Percentiles rank a stretch among this genome's conserved stretches.
Evolutionary conservation across 805 yeast species (phyloP).

Genomic region (Allodekkera sacchari): DNA sequence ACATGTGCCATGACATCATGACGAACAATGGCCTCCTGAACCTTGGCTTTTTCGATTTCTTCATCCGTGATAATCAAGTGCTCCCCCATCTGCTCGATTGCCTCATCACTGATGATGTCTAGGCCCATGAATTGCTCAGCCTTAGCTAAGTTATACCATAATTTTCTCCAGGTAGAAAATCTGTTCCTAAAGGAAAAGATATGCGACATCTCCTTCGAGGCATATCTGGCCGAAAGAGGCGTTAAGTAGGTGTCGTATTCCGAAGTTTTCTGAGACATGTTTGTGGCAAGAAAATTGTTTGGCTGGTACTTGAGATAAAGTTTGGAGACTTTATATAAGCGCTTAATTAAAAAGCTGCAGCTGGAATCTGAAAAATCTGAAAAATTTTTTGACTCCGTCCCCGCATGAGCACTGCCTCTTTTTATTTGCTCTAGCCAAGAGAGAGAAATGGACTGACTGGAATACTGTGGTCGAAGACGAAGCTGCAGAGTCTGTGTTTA

Average conservation of each 20-base stretch:
- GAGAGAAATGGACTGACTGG: too few species aligned
- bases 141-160: conserved; percentile 91
- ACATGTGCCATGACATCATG: conserved; percentile 99
- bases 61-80: conserved; percentile 84
- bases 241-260: conserved; percentile 72
- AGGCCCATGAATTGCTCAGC: conserved; percentile 93
- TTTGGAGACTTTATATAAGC: too few species aligned
- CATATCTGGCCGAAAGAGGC: conserved; percentile 94
- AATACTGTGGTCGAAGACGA: too few species aligned
- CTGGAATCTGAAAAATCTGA: too few species aligned
- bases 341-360: too few species aligned
- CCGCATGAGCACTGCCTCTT: too few species aligned
- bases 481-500: too few species aligned
- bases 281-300: too few species aligned
- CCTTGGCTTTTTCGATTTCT: conserved; percentile 81
- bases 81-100: conserved; percentile 73
- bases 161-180: conserved; percentile 96
- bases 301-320: too few species aligned
- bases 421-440: too few species aligned
- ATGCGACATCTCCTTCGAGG: conserved; percentile 93
- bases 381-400: too few species aligned
- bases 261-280: too few species aligned
- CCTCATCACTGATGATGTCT: conserved; percentile 78
- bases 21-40: conserved; percentile 95
- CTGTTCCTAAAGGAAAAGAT: conserved; percentile 90